Evolutionary conservation across 179 eudicot genomes (phyloP), one percentile per base, ranked within the genome.

Genomic region (Actinidia polygama): DNA sequence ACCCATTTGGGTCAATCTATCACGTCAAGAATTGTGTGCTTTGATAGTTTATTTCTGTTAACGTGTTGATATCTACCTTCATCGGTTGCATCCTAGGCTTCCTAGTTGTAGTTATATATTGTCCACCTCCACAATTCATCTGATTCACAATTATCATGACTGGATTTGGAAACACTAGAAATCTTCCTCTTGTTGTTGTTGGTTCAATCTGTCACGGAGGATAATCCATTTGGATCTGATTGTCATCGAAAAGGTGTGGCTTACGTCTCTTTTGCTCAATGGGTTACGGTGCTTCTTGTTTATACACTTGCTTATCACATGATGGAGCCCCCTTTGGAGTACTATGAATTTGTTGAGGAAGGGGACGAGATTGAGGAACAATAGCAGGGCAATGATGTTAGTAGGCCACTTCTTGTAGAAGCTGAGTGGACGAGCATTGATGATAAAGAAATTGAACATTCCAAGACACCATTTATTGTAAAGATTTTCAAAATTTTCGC

Each of bases 361-460:
- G 91, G 81, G 80, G 49, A 19, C 36, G 76, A 92, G 53, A 87
- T 83, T 81, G 85, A 66, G 62, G 87, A 84, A 69, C 79, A 84
- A 8, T 36, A 75, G 18, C 53, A 82, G 40, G 47, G 74, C 30
- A 89, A 85, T 26, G 91, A 90, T 85, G 85, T 91, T 7, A 95
- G 98, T 79, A 84, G 87, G 73, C 97, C 98, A 8, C 95, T 95
- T 85, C 90, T 95, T 24, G 94, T 90, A 18, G 97, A 93, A 79
- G 97, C 97, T 0, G 98, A 92, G 81, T 95, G 97, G 98, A 97
- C 98, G 10, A 97, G 98, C 23, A 89, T 95, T 73, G 90, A 94
- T 61, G 98, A 95, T 30, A 87, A 88, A 84, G 96, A 87, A 85
- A 93, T 93, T 0, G 94, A 89, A 79, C 92, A 93, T 84, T 91